Percentiles rank a stretch among this genome's conserved stretches.
Conservation (phyloP, 2,329 filamentous ascomycete species). For the Fusarium euwallaceae region DNA sequence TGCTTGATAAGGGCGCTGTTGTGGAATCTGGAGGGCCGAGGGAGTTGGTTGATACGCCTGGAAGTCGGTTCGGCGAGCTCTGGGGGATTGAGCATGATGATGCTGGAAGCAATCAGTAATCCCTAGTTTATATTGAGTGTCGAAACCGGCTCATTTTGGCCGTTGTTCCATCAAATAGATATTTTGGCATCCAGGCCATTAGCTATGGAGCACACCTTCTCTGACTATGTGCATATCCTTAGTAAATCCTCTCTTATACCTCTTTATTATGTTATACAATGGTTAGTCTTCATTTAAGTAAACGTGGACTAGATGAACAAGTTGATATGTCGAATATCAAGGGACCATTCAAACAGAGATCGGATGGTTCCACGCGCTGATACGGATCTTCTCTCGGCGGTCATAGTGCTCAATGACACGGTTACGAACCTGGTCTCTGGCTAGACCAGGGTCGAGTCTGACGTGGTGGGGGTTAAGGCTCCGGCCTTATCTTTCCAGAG, state of each 20-base stretch:
- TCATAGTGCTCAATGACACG: no score
- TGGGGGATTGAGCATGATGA: constrained; percentile 46
- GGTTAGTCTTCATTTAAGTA: neutral
- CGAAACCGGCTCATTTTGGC: neutral
- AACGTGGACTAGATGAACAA: no score
- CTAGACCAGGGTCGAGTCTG: no score
- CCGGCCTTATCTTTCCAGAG: no score
- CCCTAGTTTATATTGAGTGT: neutral
- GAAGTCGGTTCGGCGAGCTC: constrained; percentile 49
- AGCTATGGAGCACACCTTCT: neutral
- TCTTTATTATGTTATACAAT: neutral
- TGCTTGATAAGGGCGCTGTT: constrained; percentile 63
- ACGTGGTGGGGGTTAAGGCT: no score
- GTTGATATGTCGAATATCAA: no score
- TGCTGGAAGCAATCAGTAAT: neutral
- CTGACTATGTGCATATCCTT: neutral
- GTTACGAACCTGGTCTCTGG: no score
- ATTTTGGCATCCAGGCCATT: neutral
- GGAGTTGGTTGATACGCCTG: constrained; percentile 40
- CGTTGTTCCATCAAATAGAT: neutral
- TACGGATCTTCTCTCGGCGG: no score
- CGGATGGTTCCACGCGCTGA: no score
- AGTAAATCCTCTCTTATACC: neutral
- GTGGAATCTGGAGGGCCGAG: constrained; percentile 54
- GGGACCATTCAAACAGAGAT: no score